Percentiles rank a stretch among this genome's conserved stretches.
phyloP scores from a whole-genome alignment of 208 protist genomes.

The Naegleria gruberi region DNA sequence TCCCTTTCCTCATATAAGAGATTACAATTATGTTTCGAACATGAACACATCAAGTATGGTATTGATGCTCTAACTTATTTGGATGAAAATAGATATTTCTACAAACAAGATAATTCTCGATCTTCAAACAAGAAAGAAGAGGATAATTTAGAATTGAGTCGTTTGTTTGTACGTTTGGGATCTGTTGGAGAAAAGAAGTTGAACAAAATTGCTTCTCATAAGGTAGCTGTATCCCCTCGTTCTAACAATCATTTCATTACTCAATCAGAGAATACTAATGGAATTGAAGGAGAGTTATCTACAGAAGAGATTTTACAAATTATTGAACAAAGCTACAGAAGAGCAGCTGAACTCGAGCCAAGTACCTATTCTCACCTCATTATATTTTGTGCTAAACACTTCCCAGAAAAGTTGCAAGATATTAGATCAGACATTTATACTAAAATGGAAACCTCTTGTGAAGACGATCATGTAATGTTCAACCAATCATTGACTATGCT shows the following conservation, averaged over 20 bases:
- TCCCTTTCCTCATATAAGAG: background rate
- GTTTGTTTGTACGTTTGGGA: background rate
- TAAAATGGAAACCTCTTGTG: background rate
- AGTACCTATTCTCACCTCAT: background rate
- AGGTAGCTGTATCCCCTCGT: background rate
- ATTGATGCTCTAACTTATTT: background rate
- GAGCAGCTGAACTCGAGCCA: background rate
- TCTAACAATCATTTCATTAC: background rate
- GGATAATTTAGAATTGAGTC: background rate
- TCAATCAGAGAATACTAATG: background rate
- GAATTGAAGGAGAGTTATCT: background rate
- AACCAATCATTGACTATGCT: background rate
- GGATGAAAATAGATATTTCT: background rate
- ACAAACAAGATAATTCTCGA: background rate
- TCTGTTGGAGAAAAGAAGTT: background rate
- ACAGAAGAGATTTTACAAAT: background rate
- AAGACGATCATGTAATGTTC: background rate
- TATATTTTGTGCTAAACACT: background rate
- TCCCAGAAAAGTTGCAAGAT: background rate
- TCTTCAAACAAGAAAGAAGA: background rate
- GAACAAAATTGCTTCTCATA: background rate
- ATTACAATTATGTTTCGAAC: slow-evolving; percentile 3
- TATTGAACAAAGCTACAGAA: background rate
- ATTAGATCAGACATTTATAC: background rate
- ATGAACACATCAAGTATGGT: background rate